phyloP scores from a whole-genome alignment of 306 rosid genomes.

The Potentilla sterilis region DNA sequence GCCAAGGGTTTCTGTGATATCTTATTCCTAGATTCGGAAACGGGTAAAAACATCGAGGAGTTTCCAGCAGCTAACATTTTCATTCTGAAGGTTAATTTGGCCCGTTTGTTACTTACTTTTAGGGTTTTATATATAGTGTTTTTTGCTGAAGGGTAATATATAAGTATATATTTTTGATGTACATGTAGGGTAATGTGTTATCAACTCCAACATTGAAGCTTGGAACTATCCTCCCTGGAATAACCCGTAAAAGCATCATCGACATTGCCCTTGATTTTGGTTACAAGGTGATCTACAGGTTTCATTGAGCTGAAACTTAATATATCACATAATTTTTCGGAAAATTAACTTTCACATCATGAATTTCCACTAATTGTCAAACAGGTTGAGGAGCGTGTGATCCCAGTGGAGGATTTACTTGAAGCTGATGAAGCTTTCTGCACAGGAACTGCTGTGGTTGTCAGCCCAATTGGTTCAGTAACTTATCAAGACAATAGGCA shows the following conservation, averaged over 20 bases:
- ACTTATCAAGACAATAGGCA: constrained; percentile 37
- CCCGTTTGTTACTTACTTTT: too few species aligned
- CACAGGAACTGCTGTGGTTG: constrained; percentile 57
- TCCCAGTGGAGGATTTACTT: constrained; percentile 47
- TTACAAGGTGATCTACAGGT: constrained; percentile 32
- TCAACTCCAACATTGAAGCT: constrained; percentile 34
- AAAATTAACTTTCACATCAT: too few species aligned
- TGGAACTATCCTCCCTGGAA: constrained; percentile 60
- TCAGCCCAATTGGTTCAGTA: constrained; percentile 32
- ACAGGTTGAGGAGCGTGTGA: constrained; percentile 40
- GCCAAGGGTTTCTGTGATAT: constrained; percentile 53
- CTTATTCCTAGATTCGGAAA: constrained; percentile 49
- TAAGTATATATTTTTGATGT: too few species aligned
- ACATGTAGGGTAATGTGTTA: constrained; percentile 32
- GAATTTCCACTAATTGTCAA: too few species aligned
- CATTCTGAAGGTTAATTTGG: constrained; percentile 44
- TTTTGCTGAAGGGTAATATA: too few species aligned
- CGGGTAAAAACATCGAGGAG: constrained; percentile 53
- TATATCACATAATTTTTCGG: too few species aligned
- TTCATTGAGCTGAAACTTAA: neutral
- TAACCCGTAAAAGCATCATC: constrained; percentile 54
- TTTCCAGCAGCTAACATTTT: constrained; percentile 45
- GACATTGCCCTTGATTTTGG: constrained; percentile 43
- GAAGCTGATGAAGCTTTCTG: constrained; percentile 62
- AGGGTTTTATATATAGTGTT: too few species aligned